These are phyloP conservation scores for Piromyces finnis DNA, from an alignment of 192 early-diverging fungal genomes.

Conservation along the genomic window DNA sequence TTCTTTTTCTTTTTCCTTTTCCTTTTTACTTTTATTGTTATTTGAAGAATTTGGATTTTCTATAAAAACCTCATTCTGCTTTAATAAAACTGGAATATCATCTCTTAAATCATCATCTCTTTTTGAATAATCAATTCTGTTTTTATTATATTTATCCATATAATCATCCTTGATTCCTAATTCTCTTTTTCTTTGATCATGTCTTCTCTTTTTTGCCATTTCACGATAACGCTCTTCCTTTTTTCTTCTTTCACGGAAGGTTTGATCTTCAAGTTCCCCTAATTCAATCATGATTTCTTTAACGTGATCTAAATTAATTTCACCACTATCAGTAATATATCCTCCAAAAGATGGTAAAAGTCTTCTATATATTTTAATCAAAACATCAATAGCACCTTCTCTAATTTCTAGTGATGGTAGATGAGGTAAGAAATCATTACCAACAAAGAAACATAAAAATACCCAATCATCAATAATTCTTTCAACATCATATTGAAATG, in stretches of 20 bases:
- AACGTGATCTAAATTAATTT: constrained; percentile 48
- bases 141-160: constrained; percentile 3
- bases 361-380: background rate
- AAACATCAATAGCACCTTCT: constrained; percentile 3
- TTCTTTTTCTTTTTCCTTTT: background rate
- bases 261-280: constrained; percentile 63
- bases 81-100: constrained; percentile 16
- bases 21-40: too few relatives aligned
- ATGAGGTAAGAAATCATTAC: constrained; percentile 4
- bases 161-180: background rate
- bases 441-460: constrained; percentile 4
- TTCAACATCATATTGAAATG: background rate
- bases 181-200: constrained; percentile 6
- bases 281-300: constrained; percentile 69
- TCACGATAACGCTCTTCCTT: constrained; percentile 14
- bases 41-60: constrained; percentile 33
- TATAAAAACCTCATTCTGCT: constrained; percentile 38
- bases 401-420: background rate
- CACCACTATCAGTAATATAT: constrained; percentile 30
- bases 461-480: constrained; percentile 6
- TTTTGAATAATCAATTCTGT: constrained; percentile 13
- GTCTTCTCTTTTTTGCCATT: constrained; percentile 12
- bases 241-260: constrained; percentile 36
- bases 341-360: background rate
- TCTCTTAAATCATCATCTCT: constrained; percentile 14